phyloP scores from a whole-genome alignment of 2,329 filamentous ascomycete genomes.

The Pseudocercospora fuligena region DNA sequence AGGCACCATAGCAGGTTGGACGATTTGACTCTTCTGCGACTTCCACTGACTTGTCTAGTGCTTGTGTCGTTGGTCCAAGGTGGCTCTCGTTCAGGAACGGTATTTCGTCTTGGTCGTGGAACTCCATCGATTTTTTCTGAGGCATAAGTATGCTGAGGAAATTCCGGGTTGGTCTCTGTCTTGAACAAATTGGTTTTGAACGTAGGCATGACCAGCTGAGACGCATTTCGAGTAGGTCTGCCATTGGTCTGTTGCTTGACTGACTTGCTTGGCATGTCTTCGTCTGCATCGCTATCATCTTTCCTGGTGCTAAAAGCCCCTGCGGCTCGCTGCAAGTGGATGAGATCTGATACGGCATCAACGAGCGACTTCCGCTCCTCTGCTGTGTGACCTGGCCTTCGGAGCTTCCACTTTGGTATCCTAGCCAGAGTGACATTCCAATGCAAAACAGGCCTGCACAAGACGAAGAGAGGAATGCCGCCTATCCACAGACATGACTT shows the following conservation, averaged over 20 bases:
- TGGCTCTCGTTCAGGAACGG: constrained; percentile 30
- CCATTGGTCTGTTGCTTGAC: constrained; percentile 30
- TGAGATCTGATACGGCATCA: constrained; percentile 45
- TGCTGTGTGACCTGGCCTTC: constrained; percentile 57
- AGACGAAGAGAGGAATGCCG: constrained; percentile 75
- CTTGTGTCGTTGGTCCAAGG: constrained; percentile 12
- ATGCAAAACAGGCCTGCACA: constrained; percentile 73
- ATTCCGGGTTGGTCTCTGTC: constrained; percentile 34
- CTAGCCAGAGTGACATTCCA: constrained; percentile 87
- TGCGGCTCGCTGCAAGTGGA: constrained; percentile 39
- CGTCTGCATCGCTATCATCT: constrained; percentile 54
- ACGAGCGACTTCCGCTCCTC: constrained; percentile 51
- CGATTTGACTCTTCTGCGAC: constrained; percentile 59
- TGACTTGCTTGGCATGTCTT: constrained; percentile 42
- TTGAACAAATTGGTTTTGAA: constrained; percentile 25
- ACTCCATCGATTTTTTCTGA: constrained; percentile 15
- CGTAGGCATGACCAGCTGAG: constrained; percentile 23
- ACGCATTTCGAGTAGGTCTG: constrained; percentile 29
- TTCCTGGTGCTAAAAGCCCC: constrained; percentile 33
- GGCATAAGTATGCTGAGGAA: constrained; percentile 13
- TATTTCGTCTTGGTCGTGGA: constrained; percentile 31
- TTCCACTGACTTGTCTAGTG: constrained; percentile 12
- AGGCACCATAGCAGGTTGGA: constrained; percentile 73
- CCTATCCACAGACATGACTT: constrained; percentile 57
- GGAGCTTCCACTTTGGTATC: constrained; percentile 89